Base-by-base conservation (phyloP, 805 yeast species). In the Candida maris region DNA sequence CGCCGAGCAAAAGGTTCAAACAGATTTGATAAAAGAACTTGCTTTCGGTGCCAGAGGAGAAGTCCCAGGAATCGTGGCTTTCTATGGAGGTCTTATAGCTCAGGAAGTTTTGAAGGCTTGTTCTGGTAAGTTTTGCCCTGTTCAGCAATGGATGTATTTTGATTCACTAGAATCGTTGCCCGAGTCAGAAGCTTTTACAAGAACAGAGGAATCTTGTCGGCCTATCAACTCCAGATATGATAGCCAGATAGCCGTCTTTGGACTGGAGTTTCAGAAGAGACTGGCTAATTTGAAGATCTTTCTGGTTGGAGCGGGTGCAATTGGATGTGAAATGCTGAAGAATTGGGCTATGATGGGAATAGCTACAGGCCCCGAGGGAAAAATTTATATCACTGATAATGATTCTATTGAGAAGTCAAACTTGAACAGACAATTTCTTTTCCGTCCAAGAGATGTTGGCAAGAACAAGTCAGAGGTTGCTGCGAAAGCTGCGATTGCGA, bases 321-420 rank as follows among this genome's bases (percentile, higher is more conserved):
- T 93, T 68, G 98, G 98, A 26, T 93, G 98, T 68, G 98, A 93
- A 66, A 91, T 93, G 89, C 71, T 93, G 54, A 93, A 93, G 65
- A 89, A 87, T 57, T 93, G 97, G 97, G 96, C 98, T 4, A 74
- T 93, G 75, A 73, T 89, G 77, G 98, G 98, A 30, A 67, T 93
- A 35, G 97, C 95, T 23, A 73, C 95, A 17, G 97, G 97, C 27
- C 86, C 89, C 26, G 62, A 83, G 3, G 98, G 98, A 52, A 74
- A 77, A 51, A 85, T 93, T 42, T 64, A 67, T 35, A 81, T 93
- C 31, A 93, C 98, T 18, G 98, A 91, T 64, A 93, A 81, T 58
- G 98, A 93, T 58, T 77, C 93, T 5, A 93, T 93, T 56, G 99
- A 93, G 63, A 87, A 87, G 62, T 87, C 96, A 9, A 93, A 93